These are phyloP conservation scores for Coniochaeta ligniaria DNA, from an alignment of 2,329 filamentous ascomycete species.

Conservation along the genomic window DNA sequence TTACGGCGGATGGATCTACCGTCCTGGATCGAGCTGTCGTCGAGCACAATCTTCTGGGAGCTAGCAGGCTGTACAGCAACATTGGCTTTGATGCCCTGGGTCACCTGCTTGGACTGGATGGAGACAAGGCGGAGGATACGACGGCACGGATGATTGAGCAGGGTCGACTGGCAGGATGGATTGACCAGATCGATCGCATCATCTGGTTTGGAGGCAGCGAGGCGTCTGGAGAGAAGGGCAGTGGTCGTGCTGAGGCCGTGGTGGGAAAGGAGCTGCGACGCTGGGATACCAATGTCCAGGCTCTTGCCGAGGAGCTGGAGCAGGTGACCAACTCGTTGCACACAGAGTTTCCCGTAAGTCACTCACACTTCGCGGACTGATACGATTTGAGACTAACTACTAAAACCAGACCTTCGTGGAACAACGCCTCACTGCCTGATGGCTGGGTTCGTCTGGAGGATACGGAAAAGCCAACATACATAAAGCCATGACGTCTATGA, in stretches of 20 bases:
- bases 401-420: not conserved
- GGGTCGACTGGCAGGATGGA: slow-evolving; percentile 76
- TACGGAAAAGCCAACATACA: not conserved
- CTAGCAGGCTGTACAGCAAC: slow-evolving; percentile 72
- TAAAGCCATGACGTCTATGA: not conserved
- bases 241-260: slow-evolving; percentile 54
- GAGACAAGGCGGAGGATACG: slow-evolving; percentile 80
- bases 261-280: slow-evolving; percentile 67
- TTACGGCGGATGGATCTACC: slow-evolving; percentile 83
- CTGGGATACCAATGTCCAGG: slow-evolving; percentile 87
- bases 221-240: slow-evolving; percentile 61
- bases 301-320: slow-evolving; percentile 65
- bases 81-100: slow-evolving; percentile 72
- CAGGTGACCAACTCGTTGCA: slow-evolving; percentile 35
- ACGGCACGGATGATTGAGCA: slow-evolving; percentile 96
- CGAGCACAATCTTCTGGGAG: slow-evolving; percentile 89
- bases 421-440: not conserved
- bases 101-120: slow-evolving; percentile 67
- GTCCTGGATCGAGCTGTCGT: slow-evolving; percentile 90
- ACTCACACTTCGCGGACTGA: not conserved
- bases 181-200: slow-evolving; percentile 85
- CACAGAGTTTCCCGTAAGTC: slow-evolving; percentile 63
- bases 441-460: not conserved
- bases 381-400: not conserved
- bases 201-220: slow-evolving; percentile 80